phyloP scores from a whole-genome alignment of 2,329 filamentous ascomycete species.

The Penicillium sp. region DNA sequence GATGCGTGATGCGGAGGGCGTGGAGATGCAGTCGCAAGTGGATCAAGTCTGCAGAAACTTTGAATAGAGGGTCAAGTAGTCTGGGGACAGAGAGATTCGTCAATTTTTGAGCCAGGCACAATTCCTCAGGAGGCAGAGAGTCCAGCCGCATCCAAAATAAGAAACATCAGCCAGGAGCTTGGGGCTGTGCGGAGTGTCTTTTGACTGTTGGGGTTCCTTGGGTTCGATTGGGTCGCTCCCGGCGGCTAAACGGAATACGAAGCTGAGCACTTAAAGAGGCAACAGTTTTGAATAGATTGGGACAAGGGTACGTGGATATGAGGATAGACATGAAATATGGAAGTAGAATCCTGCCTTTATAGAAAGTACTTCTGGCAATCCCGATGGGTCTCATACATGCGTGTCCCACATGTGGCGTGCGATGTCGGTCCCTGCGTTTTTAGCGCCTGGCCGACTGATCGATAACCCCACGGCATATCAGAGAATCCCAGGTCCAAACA shows the following conservation, averaged over 20 bases:
- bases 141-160: conserved; percentile 10
- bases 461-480: not conserved
- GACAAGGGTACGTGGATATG: not conserved
- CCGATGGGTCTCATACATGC: conserved; percentile 1
- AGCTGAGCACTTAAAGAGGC: not conserved
- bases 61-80: not conserved
- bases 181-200: conserved; percentile 14
- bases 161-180: conserved; percentile 6
- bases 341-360: no score
- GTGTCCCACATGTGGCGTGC: conserved; percentile 21
- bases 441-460: conserved; percentile 5
- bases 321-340: not conserved
- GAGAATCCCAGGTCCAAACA: not conserved
- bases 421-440: conserved; percentile 16
- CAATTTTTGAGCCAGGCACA: not conserved
- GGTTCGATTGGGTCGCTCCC: conserved; percentile 8
- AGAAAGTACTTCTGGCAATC: not conserved
- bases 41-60: no score
- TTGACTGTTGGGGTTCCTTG: no score
- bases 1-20: conserved; percentile 2
- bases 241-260: conserved; percentile 14
- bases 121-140: not conserved
- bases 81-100: conserved; percentile 1
- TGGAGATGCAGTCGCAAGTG: not conserved
- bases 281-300: not conserved